Evolutionary conservation across 352 stramenopile species (phyloP), one percentile per base, ranked within the genome.

Genomic region (Phytopythium mirpurense): DNA sequence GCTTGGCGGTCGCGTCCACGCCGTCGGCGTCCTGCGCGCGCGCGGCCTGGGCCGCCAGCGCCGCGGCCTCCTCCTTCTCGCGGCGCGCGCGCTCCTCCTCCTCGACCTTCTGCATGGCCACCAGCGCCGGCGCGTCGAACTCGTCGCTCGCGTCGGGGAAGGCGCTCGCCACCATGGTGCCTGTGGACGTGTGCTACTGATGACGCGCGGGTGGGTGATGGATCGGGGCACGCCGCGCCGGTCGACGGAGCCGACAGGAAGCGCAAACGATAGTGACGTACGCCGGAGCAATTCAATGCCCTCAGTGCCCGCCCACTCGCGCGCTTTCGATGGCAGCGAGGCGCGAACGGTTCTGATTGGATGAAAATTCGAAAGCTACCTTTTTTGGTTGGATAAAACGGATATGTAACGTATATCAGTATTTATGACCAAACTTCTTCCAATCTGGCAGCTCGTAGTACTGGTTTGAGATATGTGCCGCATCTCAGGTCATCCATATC

Each of bases 31-130:
- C 48, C 12, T 63, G 16, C 35, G 50, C 26, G 26, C n/a, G 19
- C 15, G 16, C 8, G n/a, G 44, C 41, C 15, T 52, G 43, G 9
- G 49, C 9, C 29, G 29, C 29, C 29, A 32, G 29, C 29, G 29
- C 50, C 27, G 62, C 60, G 36, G 36, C 56, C 27, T 53, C 56
- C 11, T 52, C 44, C 35, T 52, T 53, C 57, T 65, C 57, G 26
- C 59, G 60, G 52, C 57, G 45, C 42, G 56, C 59, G 26, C 59
- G 54, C 29, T 69, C 65, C 55, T 82, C 51, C 37, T 78, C 59
- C 51, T 78, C 70, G 44, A 98, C 71, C 51, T 74, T 84, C 51
- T 86, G 67, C 57, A 84, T 67, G 46, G 86, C 85, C 37, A 76
- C 75, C 36, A 96, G 88, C 19, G 98, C 91, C 7, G 92, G 88